Conservation (phyloP, 768 basidiomycete genomes). For the Tylopilus rubrobrunneus region DNA sequence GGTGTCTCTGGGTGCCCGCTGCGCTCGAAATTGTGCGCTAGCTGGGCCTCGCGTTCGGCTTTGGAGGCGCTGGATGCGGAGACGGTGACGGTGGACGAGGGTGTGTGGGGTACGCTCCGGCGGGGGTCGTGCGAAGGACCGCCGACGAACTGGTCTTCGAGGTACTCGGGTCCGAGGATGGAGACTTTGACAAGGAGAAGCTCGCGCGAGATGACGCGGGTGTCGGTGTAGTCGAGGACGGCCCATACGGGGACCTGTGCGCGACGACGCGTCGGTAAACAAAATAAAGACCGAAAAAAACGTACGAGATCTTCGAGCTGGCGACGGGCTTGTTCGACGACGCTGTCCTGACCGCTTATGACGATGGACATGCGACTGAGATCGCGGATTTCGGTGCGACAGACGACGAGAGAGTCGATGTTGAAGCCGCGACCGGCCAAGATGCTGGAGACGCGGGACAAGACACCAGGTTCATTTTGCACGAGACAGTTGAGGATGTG, state of each 20-base stretch:
- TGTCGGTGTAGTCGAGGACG: constrained; percentile 95
- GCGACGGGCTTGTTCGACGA: constrained; percentile 93
- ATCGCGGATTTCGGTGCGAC: constrained; percentile 95
- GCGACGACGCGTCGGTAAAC: background rate
- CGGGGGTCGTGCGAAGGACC: constrained; percentile 82
- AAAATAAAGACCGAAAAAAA: background rate
- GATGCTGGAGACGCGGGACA: constrained; percentile 96
- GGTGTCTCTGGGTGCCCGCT: constrained; percentile 38
- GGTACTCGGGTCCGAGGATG: constrained; percentile 94
- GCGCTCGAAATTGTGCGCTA: constrained; percentile 79
- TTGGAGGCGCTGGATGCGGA: constrained; percentile 41
- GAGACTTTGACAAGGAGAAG: constrained; percentile 94
- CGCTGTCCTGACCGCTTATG: constrained; percentile 92
- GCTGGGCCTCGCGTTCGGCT: constrained; percentile 62
- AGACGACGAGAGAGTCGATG: constrained; percentile 97
- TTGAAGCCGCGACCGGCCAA: constrained; percentile 97
- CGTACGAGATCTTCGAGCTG: constrained; percentile 92
- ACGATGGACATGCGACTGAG: constrained; percentile 98
- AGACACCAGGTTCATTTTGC: constrained; percentile 99
- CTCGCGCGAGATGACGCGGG: constrained; percentile 87
- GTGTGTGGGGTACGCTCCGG: constrained; percentile 23
- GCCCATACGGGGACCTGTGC: constrained; percentile 98
- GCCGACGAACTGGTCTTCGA: constrained; percentile 85
- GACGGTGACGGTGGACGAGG: background rate
- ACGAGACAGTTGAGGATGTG: constrained; percentile 97